Conservation (phyloP, 352 stramenopile genomes). For the Blastocystis sp. region DNA sequence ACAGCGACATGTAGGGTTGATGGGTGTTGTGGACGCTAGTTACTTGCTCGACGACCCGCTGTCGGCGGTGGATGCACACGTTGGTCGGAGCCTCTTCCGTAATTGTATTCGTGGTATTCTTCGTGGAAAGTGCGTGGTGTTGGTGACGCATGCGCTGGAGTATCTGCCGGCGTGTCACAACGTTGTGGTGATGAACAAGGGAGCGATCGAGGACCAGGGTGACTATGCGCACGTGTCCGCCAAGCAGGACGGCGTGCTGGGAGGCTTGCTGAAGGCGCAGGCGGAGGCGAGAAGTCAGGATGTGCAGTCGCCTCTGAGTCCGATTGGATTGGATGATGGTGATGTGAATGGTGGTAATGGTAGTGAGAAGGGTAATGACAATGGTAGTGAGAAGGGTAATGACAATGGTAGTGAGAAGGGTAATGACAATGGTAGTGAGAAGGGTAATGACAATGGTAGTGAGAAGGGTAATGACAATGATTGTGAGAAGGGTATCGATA, state of each 20-base stretch:
- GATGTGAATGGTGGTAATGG: too few species aligned
- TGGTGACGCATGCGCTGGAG: slow-evolving; percentile 85
- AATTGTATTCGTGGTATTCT: slow-evolving; percentile 73
- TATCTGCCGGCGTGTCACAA: slow-evolving; percentile 70
- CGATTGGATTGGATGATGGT: too few species aligned
- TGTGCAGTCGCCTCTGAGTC: too few species aligned
- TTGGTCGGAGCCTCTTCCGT: slow-evolving; percentile 82
- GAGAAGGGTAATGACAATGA: background rate
- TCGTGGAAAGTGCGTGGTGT: slow-evolving; percentile 73
- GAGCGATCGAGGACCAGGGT: slow-evolving; percentile 69
- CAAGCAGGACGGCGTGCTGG: slow-evolving; percentile 56
- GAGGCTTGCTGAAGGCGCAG: background rate
- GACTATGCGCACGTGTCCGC: slow-evolving; percentile 70
- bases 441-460: too few species aligned
- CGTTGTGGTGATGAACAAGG: slow-evolving; percentile 71
- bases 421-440: too few species aligned
- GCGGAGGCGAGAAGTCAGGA: background rate
- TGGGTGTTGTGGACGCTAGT: background rate
- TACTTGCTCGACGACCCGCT: slow-evolving; percentile 89
- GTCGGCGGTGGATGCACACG: slow-evolving; percentile 86
- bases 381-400: too few species aligned
- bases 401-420: too few species aligned
- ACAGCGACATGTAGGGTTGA: slow-evolving; percentile 70
- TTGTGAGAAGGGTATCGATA: background rate
- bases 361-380: too few species aligned